Conservation (phyloP, 352 stramenopile genomes). For the Phytophthora nicotianae region DNA sequence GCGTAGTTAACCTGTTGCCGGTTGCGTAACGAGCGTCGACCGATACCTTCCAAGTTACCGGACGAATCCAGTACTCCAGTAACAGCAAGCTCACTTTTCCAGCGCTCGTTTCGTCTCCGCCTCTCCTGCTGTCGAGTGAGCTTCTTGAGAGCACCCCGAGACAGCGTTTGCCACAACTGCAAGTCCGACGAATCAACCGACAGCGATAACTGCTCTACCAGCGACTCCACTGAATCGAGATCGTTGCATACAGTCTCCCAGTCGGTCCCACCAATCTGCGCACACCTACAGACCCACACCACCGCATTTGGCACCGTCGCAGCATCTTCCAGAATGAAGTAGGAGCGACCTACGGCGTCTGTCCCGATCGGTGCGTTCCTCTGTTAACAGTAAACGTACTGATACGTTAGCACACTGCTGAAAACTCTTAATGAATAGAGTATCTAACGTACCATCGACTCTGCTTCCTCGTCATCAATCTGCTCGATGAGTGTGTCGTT, state of each 20-base stretch:
- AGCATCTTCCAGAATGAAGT: slow-evolving; percentile 71
- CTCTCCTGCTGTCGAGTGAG: slow-evolving; percentile 57
- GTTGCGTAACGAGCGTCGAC: slow-evolving; percentile 51
- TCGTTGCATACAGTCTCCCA: slow-evolving; percentile 75
- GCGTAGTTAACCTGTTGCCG: slow-evolving; percentile 59
- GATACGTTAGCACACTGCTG: not conserved
- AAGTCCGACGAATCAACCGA: slow-evolving; percentile 55
- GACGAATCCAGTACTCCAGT: slow-evolving; percentile 33
- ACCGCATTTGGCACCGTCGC: slow-evolving; percentile 54
- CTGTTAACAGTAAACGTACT: slow-evolving; percentile 34
- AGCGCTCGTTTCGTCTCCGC: slow-evolving; percentile 42
- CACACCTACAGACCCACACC: slow-evolving; percentile 67
- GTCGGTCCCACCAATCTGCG: slow-evolving; percentile 34
- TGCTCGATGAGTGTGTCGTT: slow-evolving; percentile 63
- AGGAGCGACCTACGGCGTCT: slow-evolving; percentile 52
- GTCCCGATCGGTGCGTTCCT: slow-evolving; percentile 53
- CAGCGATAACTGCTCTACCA: slow-evolving; percentile 55
- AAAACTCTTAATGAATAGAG: not conserved
- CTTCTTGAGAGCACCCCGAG: slow-evolving; percentile 49
- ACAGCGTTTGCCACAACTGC: slow-evolving; percentile 58
- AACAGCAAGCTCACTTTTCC: slow-evolving; percentile 47
- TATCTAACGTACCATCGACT: slow-evolving; percentile 40
- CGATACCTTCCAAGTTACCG: slow-evolving; percentile 28
- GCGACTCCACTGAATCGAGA: slow-evolving; percentile 52
- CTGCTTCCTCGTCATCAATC: slow-evolving; percentile 57